These are phyloP conservation scores for Leccinellum albellum DNA, from an alignment of 768 basidiomycete genomes.

Conservation along the genomic window DNA sequence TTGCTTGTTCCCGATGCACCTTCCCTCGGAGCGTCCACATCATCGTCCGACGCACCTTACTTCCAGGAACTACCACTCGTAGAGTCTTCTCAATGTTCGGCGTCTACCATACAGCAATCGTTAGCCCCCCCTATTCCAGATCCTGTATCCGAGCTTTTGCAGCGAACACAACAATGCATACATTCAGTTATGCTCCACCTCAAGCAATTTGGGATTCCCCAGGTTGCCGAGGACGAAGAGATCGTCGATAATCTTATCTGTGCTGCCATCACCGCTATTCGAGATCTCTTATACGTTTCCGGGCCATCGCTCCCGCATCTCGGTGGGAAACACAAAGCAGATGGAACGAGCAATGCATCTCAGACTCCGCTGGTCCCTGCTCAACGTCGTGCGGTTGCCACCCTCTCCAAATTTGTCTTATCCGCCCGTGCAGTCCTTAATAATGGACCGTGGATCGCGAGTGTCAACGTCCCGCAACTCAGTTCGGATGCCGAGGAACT, in stretches of 20 bases:
- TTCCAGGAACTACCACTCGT: neutral
- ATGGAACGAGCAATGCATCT: slow-evolving; percentile 35
- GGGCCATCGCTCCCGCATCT: slow-evolving; percentile 56
- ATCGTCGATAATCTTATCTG: slow-evolving; percentile 60
- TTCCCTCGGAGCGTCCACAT: slow-evolving; percentile 2
- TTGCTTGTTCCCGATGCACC: slow-evolving; percentile 2
- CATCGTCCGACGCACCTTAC: slow-evolving; percentile 3
- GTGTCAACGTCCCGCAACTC: slow-evolving; percentile 41
- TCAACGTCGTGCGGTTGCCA: slow-evolving; percentile 80
- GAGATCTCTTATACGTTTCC: slow-evolving; percentile 66
- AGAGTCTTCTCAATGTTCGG: neutral
- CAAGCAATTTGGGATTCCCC: slow-evolving; percentile 43
- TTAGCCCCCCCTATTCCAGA: slow-evolving; percentile 54
- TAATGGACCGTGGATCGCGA: slow-evolving; percentile 26
- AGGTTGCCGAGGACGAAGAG: slow-evolving; percentile 49
- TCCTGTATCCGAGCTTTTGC: slow-evolving; percentile 56
- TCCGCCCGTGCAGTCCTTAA: slow-evolving; percentile 78
- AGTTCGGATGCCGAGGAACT: slow-evolving; percentile 70
- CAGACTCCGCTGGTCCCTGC: slow-evolving; percentile 66
- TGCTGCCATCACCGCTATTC: slow-evolving; percentile 57
- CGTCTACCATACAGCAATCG: slow-evolving; percentile 39
- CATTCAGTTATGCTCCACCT: slow-evolving; percentile 59
- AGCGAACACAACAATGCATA: slow-evolving; percentile 53
- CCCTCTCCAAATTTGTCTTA: slow-evolving; percentile 82
- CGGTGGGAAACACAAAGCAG: slow-evolving; percentile 36